Conservation (phyloP, 1,284 basidiomycete genomes). For the Waitea zeae region DNA sequence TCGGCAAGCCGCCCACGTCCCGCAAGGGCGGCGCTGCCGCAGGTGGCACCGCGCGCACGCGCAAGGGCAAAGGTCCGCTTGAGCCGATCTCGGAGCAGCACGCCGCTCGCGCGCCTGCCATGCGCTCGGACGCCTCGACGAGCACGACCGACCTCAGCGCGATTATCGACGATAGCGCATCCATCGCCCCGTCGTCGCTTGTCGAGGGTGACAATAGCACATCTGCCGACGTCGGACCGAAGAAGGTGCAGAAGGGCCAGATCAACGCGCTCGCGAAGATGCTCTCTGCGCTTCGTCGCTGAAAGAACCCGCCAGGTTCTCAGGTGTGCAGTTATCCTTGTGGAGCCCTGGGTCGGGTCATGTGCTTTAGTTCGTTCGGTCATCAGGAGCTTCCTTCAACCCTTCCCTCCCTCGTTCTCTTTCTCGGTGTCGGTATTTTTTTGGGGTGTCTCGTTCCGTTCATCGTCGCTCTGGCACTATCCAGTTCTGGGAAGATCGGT, state of each 20-base stretch:
- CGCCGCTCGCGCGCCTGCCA: conserved; percentile 6
- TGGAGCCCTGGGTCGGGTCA: too few relatives aligned
- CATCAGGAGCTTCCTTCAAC: too few relatives aligned
- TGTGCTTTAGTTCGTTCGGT: too few relatives aligned
- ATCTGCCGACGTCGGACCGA: conserved; percentile 20
- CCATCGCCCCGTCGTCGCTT: too few relatives aligned
- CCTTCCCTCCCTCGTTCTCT: neutral
- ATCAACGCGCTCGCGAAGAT: conserved; percentile 73
- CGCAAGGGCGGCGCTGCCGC: too few relatives aligned
- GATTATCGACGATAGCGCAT: conserved; percentile 15
- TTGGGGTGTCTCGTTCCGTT: too few relatives aligned
- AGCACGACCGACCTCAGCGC: conserved; percentile 46
- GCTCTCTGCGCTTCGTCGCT: conserved; percentile 59
- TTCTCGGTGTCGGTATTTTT: too few relatives aligned
- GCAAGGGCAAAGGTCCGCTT: conserved; percentile 40
- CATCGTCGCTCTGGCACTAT: too few relatives aligned
- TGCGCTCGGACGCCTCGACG: conserved; percentile 36
- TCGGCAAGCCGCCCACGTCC: conserved; percentile 31
- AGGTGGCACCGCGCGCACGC: conserved; percentile 28
- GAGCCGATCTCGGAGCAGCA: conserved; percentile 62
- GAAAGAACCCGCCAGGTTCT: too few relatives aligned
- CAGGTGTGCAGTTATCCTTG: too few relatives aligned
- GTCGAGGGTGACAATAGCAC: conserved; percentile 31
- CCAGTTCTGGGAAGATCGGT: too few relatives aligned
- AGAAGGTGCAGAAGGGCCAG: conserved; percentile 73